Evolutionary conservation across 257 asterid genomes (phyloP), one percentile per base, ranked within the genome.

Genomic region (Solanum piurae): DNA sequence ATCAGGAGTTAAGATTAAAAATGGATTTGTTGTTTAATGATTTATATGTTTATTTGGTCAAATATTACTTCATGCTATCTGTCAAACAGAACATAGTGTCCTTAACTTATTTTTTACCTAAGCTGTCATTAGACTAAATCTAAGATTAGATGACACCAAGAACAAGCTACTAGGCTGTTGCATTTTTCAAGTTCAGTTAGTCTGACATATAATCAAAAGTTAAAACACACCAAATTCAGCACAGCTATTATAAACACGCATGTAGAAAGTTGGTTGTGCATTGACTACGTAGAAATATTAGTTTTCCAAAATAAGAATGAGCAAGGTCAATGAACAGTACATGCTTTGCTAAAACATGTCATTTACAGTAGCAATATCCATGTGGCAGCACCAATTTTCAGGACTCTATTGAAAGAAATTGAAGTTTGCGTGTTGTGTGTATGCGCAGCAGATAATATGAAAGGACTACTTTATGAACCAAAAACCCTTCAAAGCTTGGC

Each of bases 401-500:
- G 66, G 85, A 79, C 66, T 44, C 62, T 44, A 77, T 42, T 29
- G 40, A 44, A 44, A 79, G 62, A 79, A 29, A 79, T 14, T 29
- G 66, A 79, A 79, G 85, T 25, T 44, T 5, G 27, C 27, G 25
- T 44, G 38, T 44, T 44, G 27, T 69, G 38, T 42, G 38, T 79
- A 27, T 79, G 66, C 52, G 18, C 38, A 77, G 62, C 37, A 44
- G 66, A 79, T 29, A 79, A 44, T 79, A 79, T 7, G 25, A 12
- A 52, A 40, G 64, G 38, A 9, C 44, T 82, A 82, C n/a, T 46
- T 29, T 29, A 62, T 29, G 85, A 49, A 49, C n/a, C 69, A 29
- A 23, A 49, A 14, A 18, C 11, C 40, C 40, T 88, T 93, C 94
- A 93, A 77, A 94, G 92, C 91, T 94, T 94, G 75, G 99, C 92